phyloP scores from a whole-genome alignment of 345 rosid species.

The Salix exigua region DNA sequence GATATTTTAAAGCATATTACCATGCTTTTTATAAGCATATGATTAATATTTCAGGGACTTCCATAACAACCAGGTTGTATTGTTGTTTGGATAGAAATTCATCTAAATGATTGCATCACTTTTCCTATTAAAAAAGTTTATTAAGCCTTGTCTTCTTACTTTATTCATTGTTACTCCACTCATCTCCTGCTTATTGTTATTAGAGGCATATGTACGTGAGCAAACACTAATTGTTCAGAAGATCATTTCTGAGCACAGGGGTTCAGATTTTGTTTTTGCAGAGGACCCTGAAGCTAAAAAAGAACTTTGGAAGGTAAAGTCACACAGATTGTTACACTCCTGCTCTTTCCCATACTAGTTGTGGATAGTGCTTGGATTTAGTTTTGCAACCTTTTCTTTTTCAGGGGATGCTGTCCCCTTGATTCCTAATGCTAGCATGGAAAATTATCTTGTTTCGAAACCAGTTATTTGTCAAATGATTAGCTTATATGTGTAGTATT shows the following conservation, averaged over 20 bases:
- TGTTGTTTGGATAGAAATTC: not conserved
- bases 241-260: constrained; percentile 73
- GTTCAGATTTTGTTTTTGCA: constrained; percentile 80
- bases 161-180: not conserved
- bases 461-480: not conserved
- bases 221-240: constrained; percentile 79
- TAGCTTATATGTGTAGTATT: not conserved
- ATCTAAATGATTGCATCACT: not conserved
- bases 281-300: constrained; percentile 80
- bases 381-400: not conserved
- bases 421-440: not conserved
- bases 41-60: not conserved
- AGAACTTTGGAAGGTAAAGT: constrained; percentile 83
- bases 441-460: not conserved
- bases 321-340: constrained; percentile 3
- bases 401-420: not conserved
- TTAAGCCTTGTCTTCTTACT: not conserved
- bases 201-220: constrained; percentile 83
- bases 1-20: not conserved
- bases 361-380: not conserved
- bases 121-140: not conserved
- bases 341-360: not conserved
- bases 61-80: not conserved
- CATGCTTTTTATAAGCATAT: not conserved
- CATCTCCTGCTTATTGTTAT: constrained; percentile 1